A percentile compares a stretch with the other conserved stretches of the same genome.
phyloP scores from a whole-genome alignment of 2,329 filamentous ascomycete genomes.

The Epichloe festucae region DNA sequence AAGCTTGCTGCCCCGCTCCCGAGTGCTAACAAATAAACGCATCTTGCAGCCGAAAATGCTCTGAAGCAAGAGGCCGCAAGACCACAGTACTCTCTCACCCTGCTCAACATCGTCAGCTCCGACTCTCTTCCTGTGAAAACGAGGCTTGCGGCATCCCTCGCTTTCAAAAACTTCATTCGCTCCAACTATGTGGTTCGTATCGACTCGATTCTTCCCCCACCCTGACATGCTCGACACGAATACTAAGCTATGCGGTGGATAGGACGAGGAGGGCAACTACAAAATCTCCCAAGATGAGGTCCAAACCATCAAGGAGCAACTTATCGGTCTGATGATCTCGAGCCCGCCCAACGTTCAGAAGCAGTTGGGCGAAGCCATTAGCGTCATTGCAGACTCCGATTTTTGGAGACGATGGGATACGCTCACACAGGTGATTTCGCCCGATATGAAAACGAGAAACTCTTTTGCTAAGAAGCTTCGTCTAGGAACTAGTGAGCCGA shows the following conservation, averaged over 20 bases:
- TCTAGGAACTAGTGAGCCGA: conserved; percentile 71
- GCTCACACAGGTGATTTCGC: conserved; percentile 55
- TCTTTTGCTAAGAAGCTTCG: conserved; percentile 4
- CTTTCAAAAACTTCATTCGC: conserved; percentile 98
- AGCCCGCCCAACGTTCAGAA: conserved; percentile 79
- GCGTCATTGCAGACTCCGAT: conserved; percentile 93
- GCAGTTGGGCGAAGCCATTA: conserved; percentile 92
- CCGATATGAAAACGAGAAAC: background rate
- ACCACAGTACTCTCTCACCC: conserved; percentile 72
- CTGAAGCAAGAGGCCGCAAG: conserved; percentile 70
- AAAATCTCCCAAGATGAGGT: conserved; percentile 78
- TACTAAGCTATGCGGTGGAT: conserved; percentile 9
- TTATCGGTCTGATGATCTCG: conserved; percentile 92
- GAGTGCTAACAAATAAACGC: conserved; percentile 24
- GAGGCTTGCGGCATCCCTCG: conserved; percentile 75
- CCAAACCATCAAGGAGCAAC: conserved; percentile 78
- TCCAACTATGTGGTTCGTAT: conserved; percentile 70
- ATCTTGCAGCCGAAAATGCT: conserved; percentile 58
- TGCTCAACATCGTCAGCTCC: conserved; percentile 82
- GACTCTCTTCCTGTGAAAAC: conserved; percentile 61
- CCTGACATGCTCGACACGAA: conserved; percentile 1
- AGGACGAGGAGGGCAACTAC: conserved; percentile 89
- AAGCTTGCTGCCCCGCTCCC: conserved; percentile 13
- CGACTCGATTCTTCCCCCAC: background rate
- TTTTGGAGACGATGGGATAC: conserved; percentile 96